Evolutionary conservation across 345 rosid species (phyloP).

Genomic region (Chamaenerion angustifolium): DNA sequence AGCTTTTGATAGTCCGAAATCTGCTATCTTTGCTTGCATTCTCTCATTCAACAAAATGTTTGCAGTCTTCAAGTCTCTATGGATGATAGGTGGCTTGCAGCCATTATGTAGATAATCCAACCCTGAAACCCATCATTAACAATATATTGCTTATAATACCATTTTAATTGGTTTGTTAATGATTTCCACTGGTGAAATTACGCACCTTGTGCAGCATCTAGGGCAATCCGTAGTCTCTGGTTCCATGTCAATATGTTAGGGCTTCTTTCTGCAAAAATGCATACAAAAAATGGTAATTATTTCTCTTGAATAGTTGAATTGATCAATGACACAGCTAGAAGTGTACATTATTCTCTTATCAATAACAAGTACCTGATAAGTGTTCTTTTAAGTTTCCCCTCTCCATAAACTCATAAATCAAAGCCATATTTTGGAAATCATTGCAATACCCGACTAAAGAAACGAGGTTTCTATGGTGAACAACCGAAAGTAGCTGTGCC

Average conservation of each 20-base stretch:
- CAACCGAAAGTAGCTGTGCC: conserved; percentile 40
- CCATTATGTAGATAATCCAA: conserved; percentile 35
- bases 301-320: too few relatives aligned
- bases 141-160: neutral
- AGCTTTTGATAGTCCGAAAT: conserved; percentile 47
- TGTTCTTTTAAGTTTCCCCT: conserved; percentile 34
- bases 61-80: conserved; percentile 24
- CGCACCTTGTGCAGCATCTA: conserved; percentile 31
- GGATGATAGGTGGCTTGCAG: conserved; percentile 48
- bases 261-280: neutral
- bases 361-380: conserved; percentile 11
- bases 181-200: too few relatives aligned
- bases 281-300: too few relatives aligned
- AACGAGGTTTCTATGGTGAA: conserved; percentile 46
- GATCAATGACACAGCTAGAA: neutral
- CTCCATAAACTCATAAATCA: conserved; percentile 47
- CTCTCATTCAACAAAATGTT: conserved; percentile 22
- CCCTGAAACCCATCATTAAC: conserved; percentile 7
- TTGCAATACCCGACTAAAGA: conserved; percentile 40
- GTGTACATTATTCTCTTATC: neutral
- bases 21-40: conserved; percentile 37
- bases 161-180: neutral
- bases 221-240: conserved; percentile 18
- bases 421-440: conserved; percentile 26
- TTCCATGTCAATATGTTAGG: conserved; percentile 10